Percentiles rank a stretch among this genome's conserved stretches.
phyloP scores from a whole-genome alignment of 768 basidiomycete genomes.

The Punctularia strigosozonata region DNA sequence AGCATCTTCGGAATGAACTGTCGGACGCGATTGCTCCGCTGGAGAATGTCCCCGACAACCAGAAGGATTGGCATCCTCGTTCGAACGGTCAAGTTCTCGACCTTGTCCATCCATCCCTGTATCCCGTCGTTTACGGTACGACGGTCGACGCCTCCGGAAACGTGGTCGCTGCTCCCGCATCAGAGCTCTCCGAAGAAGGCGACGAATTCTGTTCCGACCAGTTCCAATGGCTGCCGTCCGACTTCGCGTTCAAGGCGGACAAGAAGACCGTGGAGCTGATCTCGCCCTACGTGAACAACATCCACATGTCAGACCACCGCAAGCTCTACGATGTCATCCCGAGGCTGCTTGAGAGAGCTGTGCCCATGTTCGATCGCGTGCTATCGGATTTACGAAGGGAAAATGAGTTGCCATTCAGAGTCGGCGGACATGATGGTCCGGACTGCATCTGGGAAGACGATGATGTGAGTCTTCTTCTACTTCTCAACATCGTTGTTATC shows the following conservation, averaged over 20 bases:
- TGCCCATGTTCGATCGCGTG: not conserved
- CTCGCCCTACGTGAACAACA: not conserved
- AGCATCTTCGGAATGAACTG: not conserved
- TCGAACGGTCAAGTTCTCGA: slow-evolving; percentile 31
- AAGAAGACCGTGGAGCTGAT: too few relatives aligned
- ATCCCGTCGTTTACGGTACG: slow-evolving; percentile 13
- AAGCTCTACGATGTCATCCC: not conserved
- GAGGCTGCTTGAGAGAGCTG: not conserved
- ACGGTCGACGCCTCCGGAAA: not conserved
- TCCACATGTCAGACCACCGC: not conserved
- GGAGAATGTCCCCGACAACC: slow-evolving; percentile 22
- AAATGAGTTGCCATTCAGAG: too few relatives aligned
- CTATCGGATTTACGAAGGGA: not conserved
- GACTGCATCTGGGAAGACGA: too few relatives aligned
- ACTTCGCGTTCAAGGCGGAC: too few relatives aligned
- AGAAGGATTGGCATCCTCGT: slow-evolving; percentile 35
- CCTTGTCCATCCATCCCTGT: slow-evolving; percentile 34
- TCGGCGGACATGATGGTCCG: too few relatives aligned
- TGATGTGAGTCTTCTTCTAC: too few relatives aligned
- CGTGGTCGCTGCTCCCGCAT: too few relatives aligned
- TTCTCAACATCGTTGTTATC: too few relatives aligned
- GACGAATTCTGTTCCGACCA: slow-evolving; percentile 7
- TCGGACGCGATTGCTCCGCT: slow-evolving; percentile 9
- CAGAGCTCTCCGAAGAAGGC: too few relatives aligned
- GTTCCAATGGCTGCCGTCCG: slow-evolving; percentile 18